Percentiles rank a stretch among this genome's conserved stretches.
Conservation (phyloP, 23 red algal genomes). For the Gracilariopsis chorda region DNA sequence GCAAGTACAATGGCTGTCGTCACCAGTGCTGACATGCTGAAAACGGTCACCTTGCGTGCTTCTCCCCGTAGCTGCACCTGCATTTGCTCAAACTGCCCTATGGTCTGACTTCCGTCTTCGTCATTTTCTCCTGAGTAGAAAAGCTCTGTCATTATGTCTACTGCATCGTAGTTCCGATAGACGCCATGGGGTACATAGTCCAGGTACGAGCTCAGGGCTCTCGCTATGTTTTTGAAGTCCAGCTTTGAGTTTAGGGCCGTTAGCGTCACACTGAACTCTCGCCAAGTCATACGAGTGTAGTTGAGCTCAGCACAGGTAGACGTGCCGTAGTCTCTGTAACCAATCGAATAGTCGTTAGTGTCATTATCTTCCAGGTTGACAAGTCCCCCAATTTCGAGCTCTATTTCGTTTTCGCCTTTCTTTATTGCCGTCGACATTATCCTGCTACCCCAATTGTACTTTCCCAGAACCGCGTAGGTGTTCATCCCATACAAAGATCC, state of each 20-base stretch:
- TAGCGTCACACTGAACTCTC: neutral
- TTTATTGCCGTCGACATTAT: neutral
- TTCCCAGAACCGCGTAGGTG: neutral
- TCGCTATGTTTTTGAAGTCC: neutral
- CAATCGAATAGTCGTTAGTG: neutral
- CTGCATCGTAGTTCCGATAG: neutral
- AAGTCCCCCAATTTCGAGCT: neutral
- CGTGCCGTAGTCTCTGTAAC: neutral
- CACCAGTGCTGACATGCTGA: neutral
- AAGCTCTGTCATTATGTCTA: neutral
- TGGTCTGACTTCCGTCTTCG: neutral
- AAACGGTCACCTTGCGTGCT: neutral
- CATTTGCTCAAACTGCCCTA: neutral
- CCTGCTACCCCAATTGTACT: neutral
- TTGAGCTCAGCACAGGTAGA: neutral
- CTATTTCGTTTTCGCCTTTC: neutral
- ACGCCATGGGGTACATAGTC: neutral
- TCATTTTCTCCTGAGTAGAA: neutral
- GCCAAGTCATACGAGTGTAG: neutral
- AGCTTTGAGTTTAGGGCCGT: neutral
- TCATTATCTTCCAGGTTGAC: constrained; percentile 1
- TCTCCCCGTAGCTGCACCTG: neutral
- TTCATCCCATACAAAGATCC: neutral
- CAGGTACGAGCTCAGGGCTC: neutral
- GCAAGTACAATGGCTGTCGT: neutral